phyloP scores from a whole-genome alignment of 2,329 filamentous ascomycete genomes.

The Lachnellula subtilissima region DNA sequence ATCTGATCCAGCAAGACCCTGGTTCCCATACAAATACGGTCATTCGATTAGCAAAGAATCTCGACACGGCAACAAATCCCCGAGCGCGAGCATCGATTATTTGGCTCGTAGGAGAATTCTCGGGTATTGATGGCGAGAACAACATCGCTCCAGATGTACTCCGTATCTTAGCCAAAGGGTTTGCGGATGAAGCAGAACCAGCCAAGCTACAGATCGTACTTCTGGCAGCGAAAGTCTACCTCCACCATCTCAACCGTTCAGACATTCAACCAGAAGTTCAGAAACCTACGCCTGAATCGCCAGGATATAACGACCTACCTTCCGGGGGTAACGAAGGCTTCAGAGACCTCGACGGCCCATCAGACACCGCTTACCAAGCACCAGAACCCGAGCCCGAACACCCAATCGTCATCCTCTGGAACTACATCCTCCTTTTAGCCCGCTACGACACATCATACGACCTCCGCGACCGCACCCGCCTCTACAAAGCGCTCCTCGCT shows the following conservation, averaged over 20 bases:
- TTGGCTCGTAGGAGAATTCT: slow-evolving; percentile 95
- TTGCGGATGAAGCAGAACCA: slow-evolving; percentile 75
- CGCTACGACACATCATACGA: slow-evolving; percentile 95
- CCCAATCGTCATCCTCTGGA: slow-evolving; percentile 72
- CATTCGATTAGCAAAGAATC: slow-evolving; percentile 80
- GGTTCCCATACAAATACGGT: slow-evolving; percentile 78
- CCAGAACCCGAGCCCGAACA: slow-evolving; percentile 43
- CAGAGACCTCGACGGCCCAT: slow-evolving; percentile 16
- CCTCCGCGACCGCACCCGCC: slow-evolving; percentile 80
- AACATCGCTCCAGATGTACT: slow-evolving; percentile 92
- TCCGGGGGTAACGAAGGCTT: slow-evolving; percentile 25
- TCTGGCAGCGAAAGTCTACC: slow-evolving; percentile 91
- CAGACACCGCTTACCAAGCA: slow-evolving; percentile 15
- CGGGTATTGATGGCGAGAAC: slow-evolving; percentile 71
- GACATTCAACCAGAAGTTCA: slow-evolving; percentile 36
- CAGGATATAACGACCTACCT: slow-evolving; percentile 25
- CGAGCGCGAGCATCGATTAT: slow-evolving; percentile 91
- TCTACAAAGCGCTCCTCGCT: slow-evolving; percentile 79
- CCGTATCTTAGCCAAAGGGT: slow-evolving; percentile 80
- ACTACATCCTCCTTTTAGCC: slow-evolving; percentile 77
- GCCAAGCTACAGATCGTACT: slow-evolving; percentile 90
- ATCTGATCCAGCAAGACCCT: slow-evolving; percentile 90
- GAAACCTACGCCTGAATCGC: slow-evolving; percentile 22
- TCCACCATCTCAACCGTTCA: slow-evolving; percentile 74
- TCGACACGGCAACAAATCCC: slow-evolving; percentile 82